phyloP scores from a whole-genome alignment of 164 flowering plant species.

The Macadamia tetraphylla region DNA sequence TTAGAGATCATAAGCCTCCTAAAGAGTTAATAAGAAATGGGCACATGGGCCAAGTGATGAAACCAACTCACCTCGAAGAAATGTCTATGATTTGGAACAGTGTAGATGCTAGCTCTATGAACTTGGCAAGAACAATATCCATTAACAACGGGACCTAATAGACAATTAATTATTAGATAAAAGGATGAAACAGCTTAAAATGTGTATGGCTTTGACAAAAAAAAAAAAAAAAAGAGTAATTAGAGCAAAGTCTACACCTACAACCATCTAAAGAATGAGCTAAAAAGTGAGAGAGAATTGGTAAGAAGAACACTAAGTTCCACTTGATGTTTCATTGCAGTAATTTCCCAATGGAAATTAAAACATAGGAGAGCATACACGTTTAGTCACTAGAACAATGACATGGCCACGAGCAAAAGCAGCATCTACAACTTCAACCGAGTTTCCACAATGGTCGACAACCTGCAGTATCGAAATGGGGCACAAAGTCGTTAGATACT shows the following conservation, averaged over 20 bases:
- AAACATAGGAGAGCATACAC: slow-evolving; percentile 31
- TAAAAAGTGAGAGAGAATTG: too few relatives aligned
- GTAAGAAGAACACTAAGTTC: background rate
- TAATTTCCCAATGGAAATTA: background rate
- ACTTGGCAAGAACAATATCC: slow-evolving; percentile 83
- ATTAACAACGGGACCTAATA: slow-evolving; percentile 62
- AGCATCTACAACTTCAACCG: slow-evolving; percentile 23
- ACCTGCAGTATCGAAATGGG: slow-evolving; percentile 35
- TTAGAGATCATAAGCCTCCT: background rate
- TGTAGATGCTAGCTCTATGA: slow-evolving; percentile 83
- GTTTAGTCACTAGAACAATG: slow-evolving; percentile 64
- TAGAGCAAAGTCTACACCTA: too few relatives aligned
- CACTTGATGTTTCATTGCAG: background rate
- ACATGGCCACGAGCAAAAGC: slow-evolving; percentile 66
- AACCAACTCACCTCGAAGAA: slow-evolving; percentile 47
- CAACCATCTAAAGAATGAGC: too few relatives aligned
- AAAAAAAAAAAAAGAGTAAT: background rate
- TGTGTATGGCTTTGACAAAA: background rate
- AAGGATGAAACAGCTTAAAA: background rate
- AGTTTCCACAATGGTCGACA: slow-evolving; percentile 41
- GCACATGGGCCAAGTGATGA: background rate
- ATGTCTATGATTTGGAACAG: slow-evolving; percentile 82
- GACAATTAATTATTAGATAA: slow-evolving; percentile 7
- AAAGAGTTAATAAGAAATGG: background rate
- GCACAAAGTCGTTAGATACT: too few relatives aligned